Percentiles rank a stretch among this genome's conserved stretches.
These are phyloP conservation scores for Vanrija sp. DNA, from an alignment of 1,284 basidiomycete genomes.

Conservation along the genomic window DNA sequence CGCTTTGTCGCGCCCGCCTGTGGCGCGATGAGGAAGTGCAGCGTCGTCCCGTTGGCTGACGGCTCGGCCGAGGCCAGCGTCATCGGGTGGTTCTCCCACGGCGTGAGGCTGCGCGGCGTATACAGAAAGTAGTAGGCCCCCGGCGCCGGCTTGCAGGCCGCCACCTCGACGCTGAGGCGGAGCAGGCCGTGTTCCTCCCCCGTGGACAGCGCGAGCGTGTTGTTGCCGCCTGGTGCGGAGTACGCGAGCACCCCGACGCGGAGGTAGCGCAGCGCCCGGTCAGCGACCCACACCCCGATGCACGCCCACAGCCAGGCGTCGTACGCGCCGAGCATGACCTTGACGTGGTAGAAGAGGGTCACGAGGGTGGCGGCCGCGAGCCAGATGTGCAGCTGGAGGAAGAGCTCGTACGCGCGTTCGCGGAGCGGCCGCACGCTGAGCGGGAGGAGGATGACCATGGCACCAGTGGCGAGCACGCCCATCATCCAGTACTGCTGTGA, in stretches of 20 bases:
- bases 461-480: neutral
- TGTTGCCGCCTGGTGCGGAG: constrained; percentile 12
- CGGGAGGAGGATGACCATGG: constrained; percentile 16
- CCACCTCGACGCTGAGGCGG: constrained; percentile 37
- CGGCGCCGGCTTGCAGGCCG: constrained; percentile 16
- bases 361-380: constrained; percentile 19
- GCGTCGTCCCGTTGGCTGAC: constrained; percentile 1
- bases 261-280: constrained; percentile 25
- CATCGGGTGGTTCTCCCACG: constrained; percentile 38
- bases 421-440: constrained; percentile 22
- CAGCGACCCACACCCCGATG: constrained; percentile 26
- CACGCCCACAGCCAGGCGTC: constrained; percentile 26
- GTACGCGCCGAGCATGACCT: constrained; percentile 17
- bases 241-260: constrained; percentile 24
- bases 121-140: constrained; percentile 35
- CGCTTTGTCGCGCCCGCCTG: constrained; percentile 22
- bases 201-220: constrained; percentile 14
- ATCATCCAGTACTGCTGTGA: constrained; percentile 6
- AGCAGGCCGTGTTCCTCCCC: constrained; percentile 50
- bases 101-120: constrained; percentile 19
- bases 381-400: constrained; percentile 26
- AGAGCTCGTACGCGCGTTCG: constrained; percentile 22
- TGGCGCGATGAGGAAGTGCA: constrained; percentile 29
- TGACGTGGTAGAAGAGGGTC: constrained; percentile 22
- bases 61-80: constrained; percentile 24